These are phyloP conservation scores for Arthrobotrys musiformis DNA, from an alignment of 2,329 filamentous ascomycete genomes.

Conservation along the genomic window DNA sequence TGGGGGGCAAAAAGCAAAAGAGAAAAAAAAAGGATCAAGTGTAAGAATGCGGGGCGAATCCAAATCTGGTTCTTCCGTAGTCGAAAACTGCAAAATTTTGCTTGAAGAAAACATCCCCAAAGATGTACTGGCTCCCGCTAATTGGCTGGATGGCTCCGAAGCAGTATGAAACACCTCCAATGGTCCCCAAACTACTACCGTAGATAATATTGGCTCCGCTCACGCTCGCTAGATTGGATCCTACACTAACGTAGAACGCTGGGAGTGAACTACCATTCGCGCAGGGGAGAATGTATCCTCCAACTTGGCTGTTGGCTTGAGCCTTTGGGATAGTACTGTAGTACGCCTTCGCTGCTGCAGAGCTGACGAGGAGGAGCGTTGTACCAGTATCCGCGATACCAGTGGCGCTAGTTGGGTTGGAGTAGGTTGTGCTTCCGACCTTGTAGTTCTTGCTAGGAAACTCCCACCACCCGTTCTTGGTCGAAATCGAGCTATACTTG, in stretches of 20 bases:
- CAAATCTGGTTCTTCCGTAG: slow-evolving; percentile 73
- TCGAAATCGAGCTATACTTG: slow-evolving; percentile 72
- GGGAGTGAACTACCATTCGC: not conserved
- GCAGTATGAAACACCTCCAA: slow-evolving; percentile 17
- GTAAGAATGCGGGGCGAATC: slow-evolving; percentile 61
- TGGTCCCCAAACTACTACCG: slow-evolving; percentile 27
- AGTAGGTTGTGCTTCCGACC: slow-evolving; percentile 65
- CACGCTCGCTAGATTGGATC: slow-evolving; percentile 9
- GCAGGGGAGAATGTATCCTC: slow-evolving; percentile 41
- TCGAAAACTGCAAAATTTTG: slow-evolving; percentile 91
- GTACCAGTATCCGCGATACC: slow-evolving; percentile 72
- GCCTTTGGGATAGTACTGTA: slow-evolving; percentile 66
- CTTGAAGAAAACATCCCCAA: slow-evolving; percentile 87
- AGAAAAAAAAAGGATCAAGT: not conserved
- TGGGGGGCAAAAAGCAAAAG: too few species aligned
- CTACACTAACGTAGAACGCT: slow-evolving; percentile 34
- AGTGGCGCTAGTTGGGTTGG: slow-evolving; percentile 64
- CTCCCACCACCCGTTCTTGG: slow-evolving; percentile 75
- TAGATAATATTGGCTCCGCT: slow-evolving; percentile 33
- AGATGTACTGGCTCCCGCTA: slow-evolving; percentile 70
- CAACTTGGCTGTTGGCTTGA: slow-evolving; percentile 28
- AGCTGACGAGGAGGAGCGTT: slow-evolving; percentile 72
- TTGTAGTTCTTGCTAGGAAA: slow-evolving; percentile 70
- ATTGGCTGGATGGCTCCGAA: slow-evolving; percentile 45
- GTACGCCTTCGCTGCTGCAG: slow-evolving; percentile 67